Percentiles rank a stretch among this genome's conserved stretches.
These are phyloP conservation scores for Zostera marina DNA, from an alignment of 116 monocot genomes.

Conservation along the genomic window DNA sequence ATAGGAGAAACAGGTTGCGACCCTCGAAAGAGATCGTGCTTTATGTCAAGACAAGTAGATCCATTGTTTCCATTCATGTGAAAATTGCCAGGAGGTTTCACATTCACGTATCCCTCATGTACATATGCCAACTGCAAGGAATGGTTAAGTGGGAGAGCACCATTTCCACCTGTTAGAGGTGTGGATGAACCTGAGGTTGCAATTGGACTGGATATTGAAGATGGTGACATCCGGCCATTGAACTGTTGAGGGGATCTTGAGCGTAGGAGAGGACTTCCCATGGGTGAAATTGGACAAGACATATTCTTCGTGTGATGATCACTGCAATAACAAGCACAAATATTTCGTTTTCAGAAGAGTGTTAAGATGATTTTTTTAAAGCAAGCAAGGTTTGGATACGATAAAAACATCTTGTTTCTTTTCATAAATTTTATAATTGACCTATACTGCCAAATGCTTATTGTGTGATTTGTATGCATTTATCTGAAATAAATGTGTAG, in stretches of 20 bases:
- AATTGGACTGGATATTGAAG: conserved; percentile 86
- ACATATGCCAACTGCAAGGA: not conserved
- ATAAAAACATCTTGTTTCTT: too few species aligned
- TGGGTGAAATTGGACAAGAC: conserved; percentile 84
- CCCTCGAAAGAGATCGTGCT: too few species aligned
- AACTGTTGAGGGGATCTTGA: conserved; percentile 53
- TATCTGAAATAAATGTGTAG: too few species aligned
- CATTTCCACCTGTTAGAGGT: conserved; percentile 71
- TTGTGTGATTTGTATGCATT: too few species aligned
- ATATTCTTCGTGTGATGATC: conserved; percentile 8
- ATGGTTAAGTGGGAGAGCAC: conserved; percentile 48
- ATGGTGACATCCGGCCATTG: conserved; percentile 71
- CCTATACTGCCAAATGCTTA: too few species aligned
- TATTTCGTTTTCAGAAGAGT: conserved; percentile 3
- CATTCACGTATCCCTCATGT: too few species aligned
- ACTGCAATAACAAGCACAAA: conserved; percentile 17
- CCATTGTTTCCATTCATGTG: too few species aligned
- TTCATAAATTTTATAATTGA: too few species aligned
- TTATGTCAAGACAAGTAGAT: too few species aligned
- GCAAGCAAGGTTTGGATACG: too few species aligned
- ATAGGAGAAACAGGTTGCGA: too few species aligned
- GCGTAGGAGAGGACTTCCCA: conserved; percentile 59
- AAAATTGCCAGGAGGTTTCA: too few species aligned
- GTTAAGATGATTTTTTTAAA: not conserved
- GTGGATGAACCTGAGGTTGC: conserved; percentile 85